Percentiles rank a stretch among this genome's conserved stretches.
Evolutionary conservation across 768 basidiomycete genomes (phyloP).

Genomic region (Lepiota venenata): DNA sequence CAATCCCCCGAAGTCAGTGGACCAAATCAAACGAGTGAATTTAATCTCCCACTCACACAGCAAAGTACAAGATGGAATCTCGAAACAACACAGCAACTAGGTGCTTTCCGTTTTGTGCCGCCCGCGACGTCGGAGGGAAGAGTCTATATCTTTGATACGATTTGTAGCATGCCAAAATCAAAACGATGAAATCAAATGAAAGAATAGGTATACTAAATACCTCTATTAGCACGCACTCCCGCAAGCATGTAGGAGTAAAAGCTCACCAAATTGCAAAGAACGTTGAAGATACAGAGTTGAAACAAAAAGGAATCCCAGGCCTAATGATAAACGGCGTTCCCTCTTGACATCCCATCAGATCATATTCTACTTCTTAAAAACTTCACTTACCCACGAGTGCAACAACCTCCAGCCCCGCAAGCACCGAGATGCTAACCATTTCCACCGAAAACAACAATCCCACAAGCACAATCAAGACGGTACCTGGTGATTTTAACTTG

Average conservation of each 20-base stretch:
- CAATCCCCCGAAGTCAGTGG: background rate
- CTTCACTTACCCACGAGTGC: background rate
- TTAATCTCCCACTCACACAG: background rate
- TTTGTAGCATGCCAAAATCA: background rate
- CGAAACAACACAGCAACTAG: background rate
- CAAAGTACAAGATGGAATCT: slow-evolving; percentile 3
- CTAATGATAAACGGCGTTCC: background rate
- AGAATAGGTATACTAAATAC: background rate
- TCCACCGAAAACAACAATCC: background rate
- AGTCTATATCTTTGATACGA: background rate
- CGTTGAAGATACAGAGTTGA: background rate
- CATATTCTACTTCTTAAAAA: background rate
- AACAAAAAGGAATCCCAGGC: slow-evolving; percentile 4
- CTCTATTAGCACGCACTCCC: background rate
- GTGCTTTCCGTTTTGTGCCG: background rate
- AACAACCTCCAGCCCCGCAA: background rate
- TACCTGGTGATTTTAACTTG: background rate
- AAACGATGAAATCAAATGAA: background rate
- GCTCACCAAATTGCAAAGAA: slow-evolving; percentile 5
- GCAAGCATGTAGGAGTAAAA: background rate
- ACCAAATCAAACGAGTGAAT: background rate
- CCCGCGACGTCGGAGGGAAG: background rate
- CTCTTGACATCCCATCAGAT: background rate
- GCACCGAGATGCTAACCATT: background rate
- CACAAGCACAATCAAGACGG: background rate